A percentile compares a stretch with the other conserved stretches of the same genome.
These are phyloP conservation scores for Pouteria campechiana DNA, from an alignment of 179 eudicot species.

Conservation along the genomic window DNA sequence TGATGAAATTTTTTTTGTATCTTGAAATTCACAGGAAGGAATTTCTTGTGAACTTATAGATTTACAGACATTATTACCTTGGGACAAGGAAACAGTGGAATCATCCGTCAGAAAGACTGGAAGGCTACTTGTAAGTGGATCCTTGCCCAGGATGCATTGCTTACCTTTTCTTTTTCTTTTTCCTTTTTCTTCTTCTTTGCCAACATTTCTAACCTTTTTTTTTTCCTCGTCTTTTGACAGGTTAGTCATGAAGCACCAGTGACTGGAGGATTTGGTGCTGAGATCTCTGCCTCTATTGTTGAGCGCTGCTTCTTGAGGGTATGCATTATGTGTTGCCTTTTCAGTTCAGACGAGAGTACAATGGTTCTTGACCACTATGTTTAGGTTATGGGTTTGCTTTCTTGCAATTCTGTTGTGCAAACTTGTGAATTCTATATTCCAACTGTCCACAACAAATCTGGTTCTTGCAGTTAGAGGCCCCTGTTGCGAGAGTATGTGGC, in stretches of 20 bases:
- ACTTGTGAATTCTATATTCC: background rate
- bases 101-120: conserved; percentile 94
- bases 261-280: conserved; percentile 99
- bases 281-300: conserved; percentile 81
- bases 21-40: conserved; percentile 57
- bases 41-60: conserved; percentile 95
- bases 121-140: conserved; percentile 72
- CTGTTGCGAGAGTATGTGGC: conserved; percentile 86
- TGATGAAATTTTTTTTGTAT: too few relatives aligned
- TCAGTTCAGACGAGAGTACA: background rate
- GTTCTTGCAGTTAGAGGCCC: conserved; percentile 84
- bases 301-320: conserved; percentile 98
- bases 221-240: conserved; percentile 28
- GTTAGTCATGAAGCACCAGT: conserved; percentile 99
- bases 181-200: conserved; percentile 1
- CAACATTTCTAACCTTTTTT: too few relatives aligned
- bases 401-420: background rate
- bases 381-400: background rate
- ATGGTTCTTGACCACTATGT: too few relatives aligned
- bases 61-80: conserved; percentile 81
- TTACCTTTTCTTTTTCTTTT: conserved; percentile 5
- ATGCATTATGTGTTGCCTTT: conserved; percentile 2
- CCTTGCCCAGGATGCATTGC: background rate
- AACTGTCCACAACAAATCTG: background rate
- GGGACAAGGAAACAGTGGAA: conserved; percentile 97